phyloP scores from a whole-genome alignment of 2,329 filamentous ascomycete species.

The Neoscytalidium dimidiatum region DNA sequence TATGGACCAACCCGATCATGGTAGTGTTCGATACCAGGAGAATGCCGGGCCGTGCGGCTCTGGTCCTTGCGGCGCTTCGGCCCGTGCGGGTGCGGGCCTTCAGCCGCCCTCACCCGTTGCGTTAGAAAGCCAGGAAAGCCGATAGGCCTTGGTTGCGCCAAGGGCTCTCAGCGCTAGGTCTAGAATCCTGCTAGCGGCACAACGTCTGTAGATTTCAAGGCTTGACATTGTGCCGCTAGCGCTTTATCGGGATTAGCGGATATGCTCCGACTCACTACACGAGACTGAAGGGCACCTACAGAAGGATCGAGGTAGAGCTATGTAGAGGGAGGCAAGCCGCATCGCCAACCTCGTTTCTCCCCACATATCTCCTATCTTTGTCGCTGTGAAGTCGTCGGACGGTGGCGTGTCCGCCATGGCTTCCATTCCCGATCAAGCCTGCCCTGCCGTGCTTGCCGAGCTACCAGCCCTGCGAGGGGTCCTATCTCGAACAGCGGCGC shows the following conservation, averaged over 20 bases:
- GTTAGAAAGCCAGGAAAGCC: no score
- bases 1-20: no score
- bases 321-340: no score
- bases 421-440: not conserved
- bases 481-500: not conserved
- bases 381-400: not conserved
- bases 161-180: not conserved
- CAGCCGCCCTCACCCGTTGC: no score
- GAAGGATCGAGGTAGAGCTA: not conserved
- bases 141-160: not conserved
- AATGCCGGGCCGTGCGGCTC: not conserved
- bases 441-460: not conserved
- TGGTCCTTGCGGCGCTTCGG: not conserved
- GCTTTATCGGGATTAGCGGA: not conserved
- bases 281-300: not conserved
- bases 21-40: not conserved
- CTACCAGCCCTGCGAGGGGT: not conserved
- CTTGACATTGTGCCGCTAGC: not conserved
- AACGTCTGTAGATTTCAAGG: not conserved
- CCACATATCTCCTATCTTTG: no score
- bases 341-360: not conserved
- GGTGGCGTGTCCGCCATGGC: not conserved
- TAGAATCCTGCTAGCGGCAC: not conserved
- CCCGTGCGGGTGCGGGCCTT: no score
- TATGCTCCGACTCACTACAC: not conserved